Conservation (phyloP, 768 basidiomycete genomes). For the Lentinula raphanica region DNA sequence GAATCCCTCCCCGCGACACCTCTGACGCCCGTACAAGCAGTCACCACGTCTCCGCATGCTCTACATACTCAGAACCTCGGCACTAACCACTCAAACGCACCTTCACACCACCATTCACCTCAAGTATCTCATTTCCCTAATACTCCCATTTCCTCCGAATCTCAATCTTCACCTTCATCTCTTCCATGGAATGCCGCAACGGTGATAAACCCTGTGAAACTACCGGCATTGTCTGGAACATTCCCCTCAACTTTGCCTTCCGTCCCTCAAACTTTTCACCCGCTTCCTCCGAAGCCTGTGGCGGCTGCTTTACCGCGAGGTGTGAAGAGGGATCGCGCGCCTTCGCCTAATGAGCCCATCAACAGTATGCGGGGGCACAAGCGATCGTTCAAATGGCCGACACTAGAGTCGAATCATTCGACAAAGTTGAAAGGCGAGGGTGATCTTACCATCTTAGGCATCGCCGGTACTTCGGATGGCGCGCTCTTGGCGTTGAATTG, state of each 20-base stretch:
- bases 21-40: neutral
- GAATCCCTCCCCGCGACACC: neutral
- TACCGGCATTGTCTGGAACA: neutral
- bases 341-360: constrained; percentile 9
- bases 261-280: constrained; percentile 15
- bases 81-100: neutral
- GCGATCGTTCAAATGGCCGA: constrained; percentile 43
- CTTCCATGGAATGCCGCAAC: neutral
- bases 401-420: constrained; percentile 31
- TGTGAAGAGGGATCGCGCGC: constrained; percentile 33
- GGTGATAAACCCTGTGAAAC: neutral
- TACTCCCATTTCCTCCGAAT: neutral
- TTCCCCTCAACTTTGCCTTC: neutral
- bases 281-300: constrained; percentile 28
- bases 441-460: constrained; percentile 39
- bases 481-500: constrained; percentile 53
- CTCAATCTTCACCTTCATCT: neutral
- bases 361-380: constrained; percentile 26
- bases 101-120: neutral
- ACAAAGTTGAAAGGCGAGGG: constrained; percentile 40
- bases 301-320: constrained; percentile 18
- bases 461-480: constrained; percentile 52
- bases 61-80: neutral
- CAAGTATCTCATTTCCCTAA: neutral
- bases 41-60: neutral